Conservation (phyloP, 441 rosid genomes). For the Gossypium trilobum region DNA sequence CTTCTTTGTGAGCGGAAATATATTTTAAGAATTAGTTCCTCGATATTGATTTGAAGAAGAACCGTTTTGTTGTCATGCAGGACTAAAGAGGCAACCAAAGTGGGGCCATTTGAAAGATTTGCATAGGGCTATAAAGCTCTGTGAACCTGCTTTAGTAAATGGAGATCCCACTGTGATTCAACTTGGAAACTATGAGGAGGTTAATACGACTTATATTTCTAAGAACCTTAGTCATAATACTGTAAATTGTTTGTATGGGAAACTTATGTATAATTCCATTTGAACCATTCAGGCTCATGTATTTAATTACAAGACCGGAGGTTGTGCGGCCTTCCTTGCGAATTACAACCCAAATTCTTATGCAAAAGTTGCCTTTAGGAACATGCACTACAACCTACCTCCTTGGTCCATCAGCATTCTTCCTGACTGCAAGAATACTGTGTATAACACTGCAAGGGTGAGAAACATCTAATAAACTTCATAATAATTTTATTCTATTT, state of each 20-base stretch:
- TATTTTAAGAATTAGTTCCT: neutral
- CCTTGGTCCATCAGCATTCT: slow-evolving; percentile 98
- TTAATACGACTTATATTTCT: slow-evolving; percentile 13
- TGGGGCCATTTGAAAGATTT: slow-evolving; percentile 98
- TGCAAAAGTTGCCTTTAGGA: slow-evolving; percentile 63
- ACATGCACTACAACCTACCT: slow-evolving; percentile 77
- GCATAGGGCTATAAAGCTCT: slow-evolving; percentile 77
- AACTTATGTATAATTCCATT: neutral
- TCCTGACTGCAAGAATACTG: slow-evolving; percentile 95
- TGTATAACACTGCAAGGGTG: slow-evolving; percentile 93
- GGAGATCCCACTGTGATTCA: slow-evolving; percentile 50
- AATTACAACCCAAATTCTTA: slow-evolving; percentile 56
- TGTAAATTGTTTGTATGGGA: neutral
- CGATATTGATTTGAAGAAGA: neutral
- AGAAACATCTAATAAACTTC: slow-evolving; percentile 17
- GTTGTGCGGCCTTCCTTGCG: slow-evolving; percentile 88
- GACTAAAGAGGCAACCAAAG: slow-evolving; percentile 79
- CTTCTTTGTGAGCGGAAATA: neutral
- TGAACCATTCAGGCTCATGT: slow-evolving; percentile 63
- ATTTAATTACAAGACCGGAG: slow-evolving; percentile 62
- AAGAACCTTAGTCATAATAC: neutral
- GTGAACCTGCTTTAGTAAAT: slow-evolving; percentile 75
- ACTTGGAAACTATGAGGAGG: slow-evolving; percentile 86
- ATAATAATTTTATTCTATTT: neutral
- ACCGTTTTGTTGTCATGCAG: slow-evolving; percentile 27